phyloP scores from a whole-genome alignment of 164 flowering plant species.

The Stephania japonica region DNA sequence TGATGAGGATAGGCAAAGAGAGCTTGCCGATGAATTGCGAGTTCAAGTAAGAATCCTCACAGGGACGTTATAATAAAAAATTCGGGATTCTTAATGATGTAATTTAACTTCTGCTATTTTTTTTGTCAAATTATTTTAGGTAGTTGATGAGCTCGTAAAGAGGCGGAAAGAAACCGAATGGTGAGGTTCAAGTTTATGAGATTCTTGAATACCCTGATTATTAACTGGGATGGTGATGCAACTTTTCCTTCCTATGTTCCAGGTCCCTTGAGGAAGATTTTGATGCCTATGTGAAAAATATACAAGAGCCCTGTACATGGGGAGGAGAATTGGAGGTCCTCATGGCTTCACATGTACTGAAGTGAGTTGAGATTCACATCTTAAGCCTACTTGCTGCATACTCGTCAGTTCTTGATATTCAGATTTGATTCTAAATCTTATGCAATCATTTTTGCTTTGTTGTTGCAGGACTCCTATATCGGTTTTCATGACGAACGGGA shows the following conservation, averaged over 20 bases:
- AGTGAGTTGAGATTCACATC: slow-evolving; percentile 31
- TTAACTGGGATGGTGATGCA: background rate
- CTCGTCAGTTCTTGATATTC: background rate
- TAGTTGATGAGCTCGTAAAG: slow-evolving; percentile 73
- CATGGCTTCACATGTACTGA: slow-evolving; percentile 79
- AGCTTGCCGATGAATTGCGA: slow-evolving; percentile 88
- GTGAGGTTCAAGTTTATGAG: slow-evolving; percentile 24
- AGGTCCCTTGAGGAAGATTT: slow-evolving; percentile 86
- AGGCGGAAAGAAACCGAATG: slow-evolving; percentile 79
- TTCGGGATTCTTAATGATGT: background rate
- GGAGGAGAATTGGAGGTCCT: slow-evolving; percentile 85
- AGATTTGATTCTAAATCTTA: background rate
- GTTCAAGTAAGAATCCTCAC: slow-evolving; percentile 31
- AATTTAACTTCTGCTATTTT: background rate
- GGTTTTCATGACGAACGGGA: slow-evolving; percentile 56
- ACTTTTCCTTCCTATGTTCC: slow-evolving; percentile 1
- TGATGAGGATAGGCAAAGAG: slow-evolving; percentile 56
- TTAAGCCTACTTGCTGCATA: background rate
- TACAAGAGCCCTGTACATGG: slow-evolving; percentile 65
- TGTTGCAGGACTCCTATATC: slow-evolving; percentile 53
- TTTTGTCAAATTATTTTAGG: slow-evolving; percentile 27
- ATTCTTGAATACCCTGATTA: background rate
- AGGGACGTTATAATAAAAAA: background rate
- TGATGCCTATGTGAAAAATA: slow-evolving; percentile 58
- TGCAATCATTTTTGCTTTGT: background rate